Percentiles rank a stretch among this genome's conserved stretches.
phyloP scores from a whole-genome alignment of 768 basidiomycete species.

The Dentipellis fragilis region DNA sequence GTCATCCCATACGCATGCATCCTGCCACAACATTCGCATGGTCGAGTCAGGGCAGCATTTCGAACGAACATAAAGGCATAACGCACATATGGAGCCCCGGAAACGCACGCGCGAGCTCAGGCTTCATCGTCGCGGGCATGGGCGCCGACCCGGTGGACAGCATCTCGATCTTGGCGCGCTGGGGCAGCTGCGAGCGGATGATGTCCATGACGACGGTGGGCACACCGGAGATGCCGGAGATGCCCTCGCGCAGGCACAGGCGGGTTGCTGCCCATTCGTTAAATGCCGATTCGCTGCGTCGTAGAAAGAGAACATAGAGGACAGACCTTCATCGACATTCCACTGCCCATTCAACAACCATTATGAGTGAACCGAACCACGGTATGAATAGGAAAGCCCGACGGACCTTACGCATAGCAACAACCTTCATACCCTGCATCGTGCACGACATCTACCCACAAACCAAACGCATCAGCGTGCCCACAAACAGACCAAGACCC shows the following conservation, averaged over 20 bases:
- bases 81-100: background rate
- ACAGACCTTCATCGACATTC: background rate
- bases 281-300: no score
- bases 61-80: background rate
- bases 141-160: background rate
- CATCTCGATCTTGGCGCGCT: background rate
- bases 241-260: background rate
- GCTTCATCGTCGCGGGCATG: background rate
- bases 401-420: background rate
- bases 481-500: no score
- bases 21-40: background rate
- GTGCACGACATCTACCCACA: background rate
- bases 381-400: background rate
- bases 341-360: background rate
- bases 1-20: slow-evolving; percentile 64
- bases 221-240: background rate
- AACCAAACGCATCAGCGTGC: no score
- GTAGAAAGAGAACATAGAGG: background rate
- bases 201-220: background rate
- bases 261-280: background rate
- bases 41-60: background rate
- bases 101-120: background rate
- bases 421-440: background rate
- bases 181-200: background rate
- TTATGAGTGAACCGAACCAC: background rate